phyloP scores from a whole-genome alignment of 495 filamentous ascomycete genomes.

The Neohortaea acidophila region DNA sequence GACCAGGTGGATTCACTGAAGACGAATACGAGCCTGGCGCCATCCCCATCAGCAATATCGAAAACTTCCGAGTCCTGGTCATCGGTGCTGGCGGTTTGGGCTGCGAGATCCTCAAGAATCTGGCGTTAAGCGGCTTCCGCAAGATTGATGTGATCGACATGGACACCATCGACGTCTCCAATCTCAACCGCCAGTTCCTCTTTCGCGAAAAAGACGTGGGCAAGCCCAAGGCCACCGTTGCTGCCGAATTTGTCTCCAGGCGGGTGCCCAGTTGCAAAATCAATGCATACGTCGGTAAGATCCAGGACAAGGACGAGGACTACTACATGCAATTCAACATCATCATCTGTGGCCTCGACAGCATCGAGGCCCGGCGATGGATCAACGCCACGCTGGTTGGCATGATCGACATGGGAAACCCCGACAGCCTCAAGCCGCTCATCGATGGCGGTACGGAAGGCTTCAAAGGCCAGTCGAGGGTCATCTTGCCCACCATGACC shows the following conservation, averaged over 20 bases:
- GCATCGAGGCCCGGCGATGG: conserved; percentile 92
- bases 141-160: conserved; percentile 99
- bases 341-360: conserved; percentile 91
- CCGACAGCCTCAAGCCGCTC: conserved; percentile 73
- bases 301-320: conserved; percentile 92
- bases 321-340: conserved; percentile 97
- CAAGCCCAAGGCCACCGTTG: conserved; percentile 83
- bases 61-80: conserved; percentile 55
- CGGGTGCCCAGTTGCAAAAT: conserved; percentile 83
- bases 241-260: conserved; percentile 76
- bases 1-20: conserved; percentile 64
- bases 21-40: conserved; percentile 45
- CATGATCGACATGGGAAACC: conserved; percentile 68
- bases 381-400: conserved; percentile 88
- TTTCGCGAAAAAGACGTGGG: conserved; percentile 89
- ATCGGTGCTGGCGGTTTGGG: conserved; percentile 91
- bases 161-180: conserved; percentile 98
- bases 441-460: conserved; percentile 96
- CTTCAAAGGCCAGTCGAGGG: conserved; percentile 93
- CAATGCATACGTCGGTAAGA: conserved; percentile 81
- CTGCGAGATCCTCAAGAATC: conserved; percentile 93
- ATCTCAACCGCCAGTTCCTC: conserved; percentile 94
- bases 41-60: conserved; percentile 43
- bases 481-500: conserved; percentile 79
- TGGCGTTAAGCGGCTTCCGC: conserved; percentile 89